These are phyloP conservation scores for Mercurialis annua DNA, from an alignment of 345 rosid species.

Conservation along the genomic window DNA sequence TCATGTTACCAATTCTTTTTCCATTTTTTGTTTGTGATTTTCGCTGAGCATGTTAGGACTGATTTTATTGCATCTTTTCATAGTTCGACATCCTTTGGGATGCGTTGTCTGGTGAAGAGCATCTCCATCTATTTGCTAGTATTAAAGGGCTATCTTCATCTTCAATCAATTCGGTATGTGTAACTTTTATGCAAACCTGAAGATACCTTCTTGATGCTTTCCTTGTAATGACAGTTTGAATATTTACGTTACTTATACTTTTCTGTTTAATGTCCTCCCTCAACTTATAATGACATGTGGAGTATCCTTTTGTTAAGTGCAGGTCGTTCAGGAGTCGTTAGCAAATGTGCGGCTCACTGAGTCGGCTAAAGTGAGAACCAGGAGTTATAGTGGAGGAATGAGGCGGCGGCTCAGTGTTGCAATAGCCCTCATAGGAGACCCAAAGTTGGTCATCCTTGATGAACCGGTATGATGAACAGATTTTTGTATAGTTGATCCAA, in stretches of 20 bases:
- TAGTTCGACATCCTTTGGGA: constrained; percentile 96
- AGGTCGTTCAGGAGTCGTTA: constrained; percentile 65
- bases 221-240: not conserved
- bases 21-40: not conserved
- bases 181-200: not conserved
- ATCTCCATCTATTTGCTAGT: constrained; percentile 75
- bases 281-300: not conserved
- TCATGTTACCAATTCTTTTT: not conserved
- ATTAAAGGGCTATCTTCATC: constrained; percentile 70
- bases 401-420: constrained; percentile 94
- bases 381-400: constrained; percentile 97
- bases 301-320: not conserved
- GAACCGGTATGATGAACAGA: constrained; percentile 58
- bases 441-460: constrained; percentile 79
- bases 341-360: constrained; percentile 70
- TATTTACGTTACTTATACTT: not conserved
- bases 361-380: constrained; percentile 65
- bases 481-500: not conserved
- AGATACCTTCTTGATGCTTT: not conserved
- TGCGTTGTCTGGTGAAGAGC: constrained; percentile 79
- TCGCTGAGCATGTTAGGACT: constrained; percentile 7
- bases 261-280: constrained; percentile 4
- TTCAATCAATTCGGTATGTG: constrained; percentile 57
- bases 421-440: constrained; percentile 77
- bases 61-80: constrained; percentile 13